Percentiles rank a stretch among this genome's conserved stretches.
Evolutionary conservation across 495 filamentous ascomycete genomes (phyloP).

Genomic region (Podospora pseudopauciseta): DNA sequence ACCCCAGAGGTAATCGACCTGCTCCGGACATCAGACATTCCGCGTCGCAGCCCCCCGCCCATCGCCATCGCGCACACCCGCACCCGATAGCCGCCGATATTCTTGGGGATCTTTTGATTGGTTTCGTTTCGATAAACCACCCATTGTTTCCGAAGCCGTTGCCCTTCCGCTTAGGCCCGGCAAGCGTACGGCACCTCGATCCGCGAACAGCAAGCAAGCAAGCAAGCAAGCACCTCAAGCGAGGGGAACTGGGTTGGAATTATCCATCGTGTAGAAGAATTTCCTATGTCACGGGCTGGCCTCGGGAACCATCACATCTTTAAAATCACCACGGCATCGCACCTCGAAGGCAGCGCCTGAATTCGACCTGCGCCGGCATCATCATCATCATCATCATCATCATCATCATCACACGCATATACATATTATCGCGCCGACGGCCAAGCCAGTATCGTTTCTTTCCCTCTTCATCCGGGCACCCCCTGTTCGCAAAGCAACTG

Average conservation of each 20-base stretch:
- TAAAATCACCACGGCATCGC: slow-evolving; percentile 13
- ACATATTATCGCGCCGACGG: background rate
- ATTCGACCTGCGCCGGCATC: slow-evolving; percentile 2
- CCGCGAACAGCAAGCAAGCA: slow-evolving; percentile 5
- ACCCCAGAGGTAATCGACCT: slow-evolving; percentile 32
- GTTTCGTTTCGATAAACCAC: slow-evolving; percentile 40
- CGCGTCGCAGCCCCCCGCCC: slow-evolving; percentile 32
- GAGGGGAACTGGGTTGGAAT: slow-evolving; percentile 28
- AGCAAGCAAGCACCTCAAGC: too few species aligned
- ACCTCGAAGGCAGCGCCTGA: slow-evolving; percentile 33
- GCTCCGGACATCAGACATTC: slow-evolving; percentile 30
- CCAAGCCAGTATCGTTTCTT: background rate
- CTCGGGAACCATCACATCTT: slow-evolving; percentile 27
- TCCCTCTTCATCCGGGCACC: slow-evolving; percentile 9
- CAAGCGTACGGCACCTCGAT: slow-evolving; percentile 21
- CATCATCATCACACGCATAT: background rate
- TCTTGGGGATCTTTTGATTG: slow-evolving; percentile 39
- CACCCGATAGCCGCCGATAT: slow-evolving; percentile 32
- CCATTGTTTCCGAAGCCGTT: slow-evolving; percentile 35
- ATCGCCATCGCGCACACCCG: slow-evolving; percentile 23
- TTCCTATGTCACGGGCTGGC: slow-evolving; percentile 37
- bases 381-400: background rate
- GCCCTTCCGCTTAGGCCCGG: slow-evolving; percentile 21
- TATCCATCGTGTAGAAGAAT: slow-evolving; percentile 18
- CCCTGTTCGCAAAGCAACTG: slow-evolving; percentile 19